Base-by-base conservation (phyloP, 2,329 filamentous ascomycete genomes). In the Rhinocladiella similis region DNA sequence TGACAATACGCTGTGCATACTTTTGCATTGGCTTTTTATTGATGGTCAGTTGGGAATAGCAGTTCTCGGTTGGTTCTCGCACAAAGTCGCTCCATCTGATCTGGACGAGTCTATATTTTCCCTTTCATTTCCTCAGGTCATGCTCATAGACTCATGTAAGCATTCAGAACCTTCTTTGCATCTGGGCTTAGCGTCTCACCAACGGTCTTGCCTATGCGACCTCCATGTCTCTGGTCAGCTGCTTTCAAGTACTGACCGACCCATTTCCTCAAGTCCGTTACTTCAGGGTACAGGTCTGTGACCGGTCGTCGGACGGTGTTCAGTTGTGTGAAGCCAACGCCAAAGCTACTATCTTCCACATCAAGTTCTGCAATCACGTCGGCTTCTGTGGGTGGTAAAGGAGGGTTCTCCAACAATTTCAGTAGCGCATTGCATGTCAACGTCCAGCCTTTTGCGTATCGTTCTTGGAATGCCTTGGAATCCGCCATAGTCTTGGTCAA, bases 321-420 rank as follows among this genome's bases (percentile, higher is more conserved):
- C 61, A 99, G 82, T 29, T 90, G 87, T 0, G 94, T 97, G 75
- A 96, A 99, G 7, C 91, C 93, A 63, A 97, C 86, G 22, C 94
- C 94, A 68, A 99, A 99, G 25, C 90, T 88, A 64, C 97, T 86
- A 70, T 99, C 94, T 67, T 99, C 94, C 22, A 96, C 89, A 67
- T 97, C 93, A 2, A 91, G 87, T 70, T 97, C 94, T 10, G 85
- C 83, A 61, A 96, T 87, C 49, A 90, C 77, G 64, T 95, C 91
- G 62, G 90, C 87, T 55, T 87, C 86, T 35, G 81, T 76, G 1
- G 87, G 83, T 13, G 80, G 80, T 3, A 93, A 83, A 35, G 93
- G 92, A 22, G 93, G 90, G 73, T 96, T 95, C 69, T 93, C 88
- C 6, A 99, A 81, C 13, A 97, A 81, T 66, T 93, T 91, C 41